Evolutionary conservation across 192 early-diverging fungal genomes (phyloP), one percentile per base, ranked within the genome.

Genomic region (Endogone sp.): DNA sequence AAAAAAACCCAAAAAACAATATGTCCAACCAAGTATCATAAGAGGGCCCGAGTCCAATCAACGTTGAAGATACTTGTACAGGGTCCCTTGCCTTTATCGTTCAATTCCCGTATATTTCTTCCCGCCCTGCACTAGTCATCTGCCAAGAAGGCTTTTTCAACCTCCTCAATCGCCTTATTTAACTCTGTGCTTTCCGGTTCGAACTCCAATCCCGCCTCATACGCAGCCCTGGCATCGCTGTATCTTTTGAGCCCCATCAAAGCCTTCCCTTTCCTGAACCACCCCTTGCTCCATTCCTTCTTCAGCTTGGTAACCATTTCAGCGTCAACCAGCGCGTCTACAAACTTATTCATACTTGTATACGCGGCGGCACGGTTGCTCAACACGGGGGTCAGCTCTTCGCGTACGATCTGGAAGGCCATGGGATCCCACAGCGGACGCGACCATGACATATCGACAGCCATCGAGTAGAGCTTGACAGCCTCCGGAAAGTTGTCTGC

Each of bases 381-480:
- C 29, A 91, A 65, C 64, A 90, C 72, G 13, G 86, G 77, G 9
- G 89, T 75, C 16, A 88, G 72, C 30, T 93, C 91, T 70, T 91
- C 90, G 55, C 85, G 75, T 28, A 78, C 69, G 29, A 73, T 73
- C 11, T 85, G 80, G 6, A 84, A 75, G n/a, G 77, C 82, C 56
- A 80, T 78, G 3, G 91, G 86, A 61, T 93, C 91, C 91, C 91
- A 93, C 59, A 91, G 73, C 22, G 89, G 90, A 37, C 91, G 75
- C 70, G 88, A 85, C 66, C 83, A 85, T 2, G 90, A 88, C 29
- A 95, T 73, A 25, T 88, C 91, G 58, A 97, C 88, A 6, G 97
- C 97, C 72, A 93, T 88, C 25, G 91, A 88, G 81, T 99, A 99
- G 56, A 88, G 86, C 4, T 82, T 77, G 71, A 97, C 91, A 21